phyloP scores from a whole-genome alignment of 768 basidiomycete genomes.

The Suillus alpinus region DNA sequence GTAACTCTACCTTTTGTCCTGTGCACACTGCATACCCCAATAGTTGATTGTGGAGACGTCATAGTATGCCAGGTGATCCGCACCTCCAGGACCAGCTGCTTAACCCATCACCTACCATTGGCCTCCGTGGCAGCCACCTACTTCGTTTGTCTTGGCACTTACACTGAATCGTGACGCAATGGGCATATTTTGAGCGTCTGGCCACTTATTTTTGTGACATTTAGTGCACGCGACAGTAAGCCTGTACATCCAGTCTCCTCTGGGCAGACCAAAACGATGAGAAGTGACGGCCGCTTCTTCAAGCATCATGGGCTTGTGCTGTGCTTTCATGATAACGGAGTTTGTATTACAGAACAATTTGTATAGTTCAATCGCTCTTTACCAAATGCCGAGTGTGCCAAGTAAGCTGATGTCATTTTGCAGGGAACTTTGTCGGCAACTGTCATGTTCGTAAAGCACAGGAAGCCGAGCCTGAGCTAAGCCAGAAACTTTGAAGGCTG shows the following conservation, averaged over 20 bases:
- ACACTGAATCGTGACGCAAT: not conserved
- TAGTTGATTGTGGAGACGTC: not conserved
- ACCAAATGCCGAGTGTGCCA: not conserved
- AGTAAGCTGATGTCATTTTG: not conserved
- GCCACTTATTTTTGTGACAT: not conserved
- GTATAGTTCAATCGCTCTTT: not conserved
- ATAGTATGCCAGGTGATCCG: not conserved
- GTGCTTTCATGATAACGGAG: not conserved
- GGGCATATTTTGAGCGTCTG: not conserved
- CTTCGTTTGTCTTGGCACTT: not conserved
- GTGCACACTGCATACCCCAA: not conserved
- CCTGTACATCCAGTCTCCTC: not conserved
- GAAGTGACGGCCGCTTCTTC: not conserved
- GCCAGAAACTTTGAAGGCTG: not conserved
- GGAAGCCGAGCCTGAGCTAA: not conserved
- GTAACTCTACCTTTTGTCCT: not conserved
- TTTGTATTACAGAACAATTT: not conserved
- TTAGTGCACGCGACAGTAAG: not conserved
- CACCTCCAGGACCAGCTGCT: not conserved
- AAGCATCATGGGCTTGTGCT: too few relatives aligned
- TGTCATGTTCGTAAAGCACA: not conserved
- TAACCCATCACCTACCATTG: not conserved
- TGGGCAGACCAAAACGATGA: not conserved
- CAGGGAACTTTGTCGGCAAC: not conserved
- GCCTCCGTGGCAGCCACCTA: not conserved